These are phyloP conservation scores for Malassezia caprae DNA, from an alignment of 1,284 basidiomycete species.

Conservation along the genomic window DNA sequence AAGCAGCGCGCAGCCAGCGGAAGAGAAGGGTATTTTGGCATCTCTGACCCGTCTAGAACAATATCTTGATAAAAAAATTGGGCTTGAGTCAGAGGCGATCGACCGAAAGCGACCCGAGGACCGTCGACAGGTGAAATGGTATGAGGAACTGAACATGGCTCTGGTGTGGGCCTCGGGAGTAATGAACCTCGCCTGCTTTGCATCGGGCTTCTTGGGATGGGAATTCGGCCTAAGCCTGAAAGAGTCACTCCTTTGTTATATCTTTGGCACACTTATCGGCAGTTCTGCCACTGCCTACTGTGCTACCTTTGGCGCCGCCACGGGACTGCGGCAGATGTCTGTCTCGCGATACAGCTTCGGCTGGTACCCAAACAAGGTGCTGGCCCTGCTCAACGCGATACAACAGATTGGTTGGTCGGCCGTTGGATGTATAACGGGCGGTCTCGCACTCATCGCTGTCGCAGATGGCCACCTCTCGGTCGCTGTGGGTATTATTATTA, in stretches of 20 bases:
- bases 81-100: constrained; percentile 1
- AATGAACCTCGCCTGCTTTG: neutral
- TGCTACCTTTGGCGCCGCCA: neutral
- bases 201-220: neutral
- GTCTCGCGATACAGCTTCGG: constrained; percentile 1
- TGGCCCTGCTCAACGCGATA: neutral
- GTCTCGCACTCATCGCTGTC: neutral
- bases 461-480: neutral
- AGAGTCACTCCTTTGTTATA: neutral
- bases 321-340: constrained; percentile 4
- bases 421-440: neutral
- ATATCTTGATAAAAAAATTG: neutral
- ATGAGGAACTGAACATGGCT: neutral
- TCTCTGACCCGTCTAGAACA: neutral
- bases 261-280: neutral
- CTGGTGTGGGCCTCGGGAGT: neutral
- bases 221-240: neutral
- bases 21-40: neutral
- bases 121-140: neutral
- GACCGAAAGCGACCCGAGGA: neutral
- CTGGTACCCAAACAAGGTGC: neutral
- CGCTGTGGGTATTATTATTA: constrained; percentile 1
- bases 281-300: neutral
- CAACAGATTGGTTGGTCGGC: constrained; percentile 3
- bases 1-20: neutral